phyloP scores from a whole-genome alignment of 139 green algal genomes.

The Zygnema circumcarinatum region DNA sequence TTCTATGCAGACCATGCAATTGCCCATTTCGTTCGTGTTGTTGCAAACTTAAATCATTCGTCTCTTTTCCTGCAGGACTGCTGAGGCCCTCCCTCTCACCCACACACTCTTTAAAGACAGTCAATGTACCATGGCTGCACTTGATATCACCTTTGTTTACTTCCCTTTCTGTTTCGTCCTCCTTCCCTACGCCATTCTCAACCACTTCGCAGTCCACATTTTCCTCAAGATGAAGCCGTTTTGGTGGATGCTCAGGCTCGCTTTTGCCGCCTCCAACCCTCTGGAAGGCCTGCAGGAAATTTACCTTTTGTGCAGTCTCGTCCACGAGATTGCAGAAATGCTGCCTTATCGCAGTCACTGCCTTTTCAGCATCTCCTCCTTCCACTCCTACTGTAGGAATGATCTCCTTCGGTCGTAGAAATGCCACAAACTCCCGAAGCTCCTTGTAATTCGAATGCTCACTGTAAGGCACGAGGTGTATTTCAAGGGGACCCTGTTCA shows the following conservation, averaged over 20 bases:
- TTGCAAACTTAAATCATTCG: no score
- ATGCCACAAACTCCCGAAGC: slow-evolving; percentile 80
- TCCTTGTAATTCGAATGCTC: slow-evolving; percentile 87
- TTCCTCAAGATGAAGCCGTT: no score
- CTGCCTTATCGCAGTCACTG: slow-evolving; percentile 18
- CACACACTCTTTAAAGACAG: no score
- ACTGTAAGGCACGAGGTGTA: slow-evolving; percentile 88
- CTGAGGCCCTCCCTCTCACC: no score
- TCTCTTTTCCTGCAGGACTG: no score
- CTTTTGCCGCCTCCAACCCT: slow-evolving; percentile 1
- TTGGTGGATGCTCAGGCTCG: not conserved
- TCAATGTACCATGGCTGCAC: no score
- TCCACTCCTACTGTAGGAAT: slow-evolving; percentile 79
- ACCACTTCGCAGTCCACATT: no score
- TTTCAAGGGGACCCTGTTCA: slow-evolving; percentile 42
- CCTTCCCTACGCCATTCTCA: no score
- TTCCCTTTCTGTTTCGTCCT: no score
- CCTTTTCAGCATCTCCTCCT: slow-evolving; percentile 19
- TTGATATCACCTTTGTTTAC: no score
- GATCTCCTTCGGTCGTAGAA: slow-evolving; percentile 72
- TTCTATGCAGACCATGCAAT: no score
- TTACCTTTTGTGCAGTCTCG: slow-evolving; percentile 35
- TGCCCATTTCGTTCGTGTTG: no score
- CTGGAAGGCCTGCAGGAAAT: slow-evolving; percentile 33
- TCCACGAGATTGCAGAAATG: slow-evolving; percentile 52